Conservation (phyloP, 768 basidiomycete species). For the Sarcomyxa edulis region DNA sequence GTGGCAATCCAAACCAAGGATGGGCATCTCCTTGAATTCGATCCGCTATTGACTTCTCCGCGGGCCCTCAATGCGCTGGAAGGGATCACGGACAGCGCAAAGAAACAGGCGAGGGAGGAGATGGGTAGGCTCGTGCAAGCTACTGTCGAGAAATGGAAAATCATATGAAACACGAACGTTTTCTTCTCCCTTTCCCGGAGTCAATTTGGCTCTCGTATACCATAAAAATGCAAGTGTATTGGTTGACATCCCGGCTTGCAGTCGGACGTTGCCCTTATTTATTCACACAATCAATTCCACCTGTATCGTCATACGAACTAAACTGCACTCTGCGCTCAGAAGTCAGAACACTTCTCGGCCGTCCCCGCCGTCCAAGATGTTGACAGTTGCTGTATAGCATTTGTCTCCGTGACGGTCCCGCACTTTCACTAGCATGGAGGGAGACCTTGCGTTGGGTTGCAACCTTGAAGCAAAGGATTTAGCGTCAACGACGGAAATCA, state of each 20-base stretch:
- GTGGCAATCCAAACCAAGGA: constrained; percentile 79
- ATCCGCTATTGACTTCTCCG: constrained; percentile 73
- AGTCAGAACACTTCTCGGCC: too few species aligned
- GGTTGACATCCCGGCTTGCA: neutral
- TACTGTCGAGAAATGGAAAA: constrained; percentile 74
- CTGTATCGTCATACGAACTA: constrained; percentile 1
- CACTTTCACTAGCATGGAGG: constrained; percentile 51
- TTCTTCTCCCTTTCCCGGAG: constrained; percentile 4
- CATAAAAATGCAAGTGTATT: too few species aligned
- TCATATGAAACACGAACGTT: constrained; percentile 23
- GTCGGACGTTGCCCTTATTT: constrained; percentile 8
- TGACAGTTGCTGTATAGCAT: constrained; percentile 46
- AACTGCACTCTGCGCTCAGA: constrained; percentile 4
- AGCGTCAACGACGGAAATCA: too few species aligned
- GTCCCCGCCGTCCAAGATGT: constrained; percentile 21
- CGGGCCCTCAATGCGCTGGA: constrained; percentile 69
- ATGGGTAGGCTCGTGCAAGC: constrained; percentile 69
- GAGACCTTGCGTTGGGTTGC: constrained; percentile 18
- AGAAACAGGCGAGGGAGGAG: constrained; percentile 76
- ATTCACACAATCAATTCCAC: constrained; percentile 4
- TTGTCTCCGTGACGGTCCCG: constrained; percentile 53
- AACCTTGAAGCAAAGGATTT: constrained; percentile 21
- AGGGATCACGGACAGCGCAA: constrained; percentile 76
- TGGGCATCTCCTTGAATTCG: constrained; percentile 80
- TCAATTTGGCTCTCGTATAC: neutral